phyloP scores from a whole-genome alignment of 805 yeast species.

The Starmerella vaccinii region DNA sequence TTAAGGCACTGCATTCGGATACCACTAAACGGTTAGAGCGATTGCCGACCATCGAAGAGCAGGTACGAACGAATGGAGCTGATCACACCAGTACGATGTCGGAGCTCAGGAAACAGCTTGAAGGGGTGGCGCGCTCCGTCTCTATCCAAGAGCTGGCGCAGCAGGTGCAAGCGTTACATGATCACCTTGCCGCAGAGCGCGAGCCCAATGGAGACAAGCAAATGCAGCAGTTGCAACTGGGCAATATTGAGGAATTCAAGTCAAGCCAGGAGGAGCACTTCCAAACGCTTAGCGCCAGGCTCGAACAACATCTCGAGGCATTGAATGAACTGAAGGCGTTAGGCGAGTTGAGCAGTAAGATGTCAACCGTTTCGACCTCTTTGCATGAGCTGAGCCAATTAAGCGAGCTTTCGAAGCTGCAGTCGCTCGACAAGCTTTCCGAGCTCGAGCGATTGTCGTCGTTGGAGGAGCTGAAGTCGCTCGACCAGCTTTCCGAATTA shows the following conservation, averaged over 20 bases:
- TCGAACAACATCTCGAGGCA: not conserved
- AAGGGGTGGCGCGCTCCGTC: not conserved
- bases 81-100: not conserved
- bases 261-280: not conserved
- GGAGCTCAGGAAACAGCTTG: not conserved
- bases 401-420: not conserved
- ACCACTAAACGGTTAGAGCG: not conserved
- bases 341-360: not conserved
- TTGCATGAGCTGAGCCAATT: not conserved
- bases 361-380: not conserved
- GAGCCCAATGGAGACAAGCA: not conserved
- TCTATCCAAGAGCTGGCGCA: not conserved
- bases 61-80: not conserved
- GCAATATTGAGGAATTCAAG: not conserved
- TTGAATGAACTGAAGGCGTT: constrained; percentile 1
- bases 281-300: not conserved
- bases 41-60: not conserved
- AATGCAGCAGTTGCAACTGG: not conserved
- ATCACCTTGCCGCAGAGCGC: not conserved
- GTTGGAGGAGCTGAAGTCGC: not conserved
- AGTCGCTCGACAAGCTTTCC: not conserved
- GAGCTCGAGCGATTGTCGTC: constrained; percentile 1
- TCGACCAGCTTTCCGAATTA: not conserved
- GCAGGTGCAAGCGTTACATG: not conserved
- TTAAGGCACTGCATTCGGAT: not conserved